Base-by-base conservation (phyloP, 345 rosid genomes). In the Hypericum perforatum region DNA sequence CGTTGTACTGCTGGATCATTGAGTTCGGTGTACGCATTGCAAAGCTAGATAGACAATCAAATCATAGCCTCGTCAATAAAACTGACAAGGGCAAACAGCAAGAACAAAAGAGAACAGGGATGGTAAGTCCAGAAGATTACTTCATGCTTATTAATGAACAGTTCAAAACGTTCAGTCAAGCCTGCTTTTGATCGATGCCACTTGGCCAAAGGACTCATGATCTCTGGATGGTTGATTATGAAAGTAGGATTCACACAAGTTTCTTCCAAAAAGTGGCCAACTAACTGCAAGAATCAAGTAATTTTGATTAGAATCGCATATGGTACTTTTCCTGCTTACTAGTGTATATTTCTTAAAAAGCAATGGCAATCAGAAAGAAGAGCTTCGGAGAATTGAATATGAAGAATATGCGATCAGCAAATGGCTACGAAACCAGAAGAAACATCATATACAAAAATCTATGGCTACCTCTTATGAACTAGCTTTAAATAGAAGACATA, bases 1-100 rank as follows among this genome's bases (percentile, higher is more conserved):
- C 95, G 95, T 67, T 94, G 99, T 52, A 84, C 99, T 6, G 86
- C 81, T 37, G 99, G 99, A 60, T 94, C 99, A 61, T 94, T 94
- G 74, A 89, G 54, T 70, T 94, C 99, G 2, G 97, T 94, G 76
- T 94, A 94, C 15, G 99, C 99, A 61, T 94, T 89, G 77, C 89
- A 86, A 40, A 89, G 63, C 97, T 94, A 63, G 52, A 43, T 11
- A 16, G 51, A 53, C 43, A 37, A 22, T 22, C 32, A 22, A 22
- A 22, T 22, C 32, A 22, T n/a, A 53, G 11, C 54, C 12, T 3
- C 65, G 37, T 38, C 9, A 63, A 7, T 15, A 11, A 3, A 59
- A 36, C 15, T 22, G 53, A 41, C 57, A 51, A 22, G 7, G 11
- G 29, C 13, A n/a, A 16, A 11, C 11, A 5, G 14, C 32, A 16